Percentiles rank a stretch among this genome's conserved stretches.
Conservation (phyloP, 257 asterid species). For the Nicotiana otophora region DNA sequence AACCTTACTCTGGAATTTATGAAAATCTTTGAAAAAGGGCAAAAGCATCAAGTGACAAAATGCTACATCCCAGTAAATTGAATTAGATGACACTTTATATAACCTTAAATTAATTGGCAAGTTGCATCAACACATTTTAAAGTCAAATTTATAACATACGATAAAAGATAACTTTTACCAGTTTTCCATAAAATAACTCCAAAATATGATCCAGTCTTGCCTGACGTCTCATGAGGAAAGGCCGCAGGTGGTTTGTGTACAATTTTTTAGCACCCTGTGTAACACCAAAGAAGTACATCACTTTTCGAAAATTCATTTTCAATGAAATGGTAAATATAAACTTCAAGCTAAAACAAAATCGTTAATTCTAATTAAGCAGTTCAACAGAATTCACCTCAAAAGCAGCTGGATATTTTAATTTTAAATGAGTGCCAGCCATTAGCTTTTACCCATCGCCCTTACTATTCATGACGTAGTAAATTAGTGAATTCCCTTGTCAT, state of each 20-base stretch:
- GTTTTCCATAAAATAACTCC: constrained; percentile 47
- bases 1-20: background rate
- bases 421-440: too few relatives aligned
- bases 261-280: constrained; percentile 66
- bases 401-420: background rate
- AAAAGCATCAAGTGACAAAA: background rate
- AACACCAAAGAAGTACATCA: constrained; percentile 12
- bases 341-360: background rate
- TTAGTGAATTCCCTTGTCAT: too few relatives aligned
- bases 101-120: background rate
- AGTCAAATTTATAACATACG: background rate
- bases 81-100: background rate
- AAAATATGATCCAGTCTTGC: constrained; percentile 52
- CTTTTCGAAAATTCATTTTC: background rate
- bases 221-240: constrained; percentile 67
- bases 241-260: constrained; percentile 57
- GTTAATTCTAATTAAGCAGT: background rate
- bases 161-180: constrained; percentile 34
- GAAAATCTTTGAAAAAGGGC: background rate
- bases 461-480: too few relatives aligned
- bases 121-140: background rate
- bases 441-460: too few relatives aligned
- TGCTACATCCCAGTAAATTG: background rate
- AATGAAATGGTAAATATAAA: background rate
- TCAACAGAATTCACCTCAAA: background rate